Percentiles rank a stretch among this genome's conserved stretches.
phyloP scores from a whole-genome alignment of 768 basidiomycete genomes.

The Podaxis carcinomalis region DNA sequence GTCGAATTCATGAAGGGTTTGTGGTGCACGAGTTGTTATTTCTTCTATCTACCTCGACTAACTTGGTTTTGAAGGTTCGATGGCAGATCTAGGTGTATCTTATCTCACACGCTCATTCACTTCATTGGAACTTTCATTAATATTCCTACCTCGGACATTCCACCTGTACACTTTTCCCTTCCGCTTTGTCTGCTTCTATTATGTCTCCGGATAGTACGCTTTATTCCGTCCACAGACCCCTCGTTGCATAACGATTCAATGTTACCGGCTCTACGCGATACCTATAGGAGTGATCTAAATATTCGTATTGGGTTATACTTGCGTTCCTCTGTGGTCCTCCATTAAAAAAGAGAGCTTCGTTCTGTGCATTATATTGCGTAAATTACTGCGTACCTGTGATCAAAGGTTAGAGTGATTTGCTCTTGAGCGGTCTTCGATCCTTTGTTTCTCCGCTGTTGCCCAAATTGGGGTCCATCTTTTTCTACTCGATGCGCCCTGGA shows the following conservation, averaged over 20 bases:
- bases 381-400: too few species aligned
- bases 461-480: too few species aligned
- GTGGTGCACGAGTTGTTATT: neutral
- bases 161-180: neutral
- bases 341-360: too few species aligned
- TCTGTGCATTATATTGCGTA: too few species aligned
- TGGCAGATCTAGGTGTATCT: neutral
- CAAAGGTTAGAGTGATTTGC: too few species aligned
- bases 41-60: neutral
- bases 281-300: too few species aligned
- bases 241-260: neutral
- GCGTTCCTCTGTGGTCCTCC: too few species aligned
- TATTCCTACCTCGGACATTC: neutral
- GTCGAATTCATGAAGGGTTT: neutral
- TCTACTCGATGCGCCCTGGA: too few species aligned
- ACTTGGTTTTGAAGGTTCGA: neutral
- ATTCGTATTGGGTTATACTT: too few species aligned
- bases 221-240: neutral
- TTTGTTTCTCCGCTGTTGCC: too few species aligned
- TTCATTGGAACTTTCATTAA: neutral
- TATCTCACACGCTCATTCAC: conserved; percentile 2
- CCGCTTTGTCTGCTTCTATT: neutral
- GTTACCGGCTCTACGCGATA: neutral
- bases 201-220: neutral
- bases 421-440: too few species aligned